Conservation (phyloP, 2,329 filamentous ascomycete genomes). For the Exophiala spinifera region DNA sequence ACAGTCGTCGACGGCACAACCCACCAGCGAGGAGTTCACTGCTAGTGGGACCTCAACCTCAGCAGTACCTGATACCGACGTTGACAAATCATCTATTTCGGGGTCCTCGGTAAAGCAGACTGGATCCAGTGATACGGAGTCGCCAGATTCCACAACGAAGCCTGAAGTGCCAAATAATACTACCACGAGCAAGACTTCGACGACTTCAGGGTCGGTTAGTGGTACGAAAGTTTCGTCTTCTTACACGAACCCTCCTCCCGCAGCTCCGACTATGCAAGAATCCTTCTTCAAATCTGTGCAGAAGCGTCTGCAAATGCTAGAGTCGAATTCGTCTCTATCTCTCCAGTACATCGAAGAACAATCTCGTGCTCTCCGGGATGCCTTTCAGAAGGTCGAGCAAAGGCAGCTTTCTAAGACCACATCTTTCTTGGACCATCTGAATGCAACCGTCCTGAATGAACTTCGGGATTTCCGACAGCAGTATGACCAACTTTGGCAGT, state of each 20-base stretch:
- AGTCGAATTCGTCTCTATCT: constrained; percentile 87
- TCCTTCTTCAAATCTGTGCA: constrained; percentile 97
- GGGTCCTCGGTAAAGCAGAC: not conserved
- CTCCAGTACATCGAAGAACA: constrained; percentile 97
- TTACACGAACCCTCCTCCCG: constrained; percentile 48
- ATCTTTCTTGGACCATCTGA: constrained; percentile 78
- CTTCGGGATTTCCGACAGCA: constrained; percentile 73
- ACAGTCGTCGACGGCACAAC: not conserved
- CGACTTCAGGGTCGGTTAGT: constrained; percentile 8
- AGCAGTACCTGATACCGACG: not conserved
- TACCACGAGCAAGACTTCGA: constrained; percentile 3
- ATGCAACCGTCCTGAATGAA: constrained; percentile 79
- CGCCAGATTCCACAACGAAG: constrained; percentile 2
- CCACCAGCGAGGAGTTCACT: not conserved
- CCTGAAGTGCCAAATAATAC: constrained; percentile 9
- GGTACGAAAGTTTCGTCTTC: constrained; percentile 34
- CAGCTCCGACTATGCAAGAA: constrained; percentile 85
- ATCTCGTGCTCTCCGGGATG: constrained; percentile 82
- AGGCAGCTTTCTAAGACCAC: constrained; percentile 81
- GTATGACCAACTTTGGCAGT: constrained; percentile 96
- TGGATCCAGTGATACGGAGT: not conserved
- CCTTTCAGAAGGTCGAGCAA: constrained; percentile 81
- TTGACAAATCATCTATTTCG: not conserved
- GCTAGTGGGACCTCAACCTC: not conserved
- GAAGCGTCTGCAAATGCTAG: constrained; percentile 85